phyloP scores from a whole-genome alignment of 768 basidiomycete species.

The Thelephora ganbajun region DNA sequence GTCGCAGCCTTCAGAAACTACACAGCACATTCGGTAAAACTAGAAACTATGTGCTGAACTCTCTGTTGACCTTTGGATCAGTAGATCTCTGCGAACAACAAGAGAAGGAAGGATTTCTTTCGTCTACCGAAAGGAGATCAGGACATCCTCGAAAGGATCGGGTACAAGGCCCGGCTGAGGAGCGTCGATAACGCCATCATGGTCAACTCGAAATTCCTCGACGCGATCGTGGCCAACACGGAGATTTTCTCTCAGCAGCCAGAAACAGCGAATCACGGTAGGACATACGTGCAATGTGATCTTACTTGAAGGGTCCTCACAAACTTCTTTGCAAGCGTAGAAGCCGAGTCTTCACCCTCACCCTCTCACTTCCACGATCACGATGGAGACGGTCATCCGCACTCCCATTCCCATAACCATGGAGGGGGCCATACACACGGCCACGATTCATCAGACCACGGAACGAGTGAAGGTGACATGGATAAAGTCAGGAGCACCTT shows the following conservation, averaged over 20 bases:
- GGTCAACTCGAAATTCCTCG: conserved; percentile 67
- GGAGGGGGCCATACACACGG: conserved; percentile 3
- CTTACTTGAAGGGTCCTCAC: background rate
- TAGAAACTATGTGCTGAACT: background rate
- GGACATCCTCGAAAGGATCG: conserved; percentile 47
- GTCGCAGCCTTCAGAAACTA: conserved; percentile 66
- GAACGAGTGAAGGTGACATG: conserved; percentile 65
- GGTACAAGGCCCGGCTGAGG: conserved; percentile 68
- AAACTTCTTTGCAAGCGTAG: background rate
- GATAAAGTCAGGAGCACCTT: conserved; percentile 87
- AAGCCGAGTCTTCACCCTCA: background rate
- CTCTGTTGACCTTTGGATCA: background rate
- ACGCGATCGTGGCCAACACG: conserved; percentile 60
- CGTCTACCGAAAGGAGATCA: conserved; percentile 57
- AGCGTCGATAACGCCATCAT: conserved; percentile 72
- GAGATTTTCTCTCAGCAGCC: conserved; percentile 60
- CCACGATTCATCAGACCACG: conserved; percentile 9
- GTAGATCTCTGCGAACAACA: conserved; percentile 45
- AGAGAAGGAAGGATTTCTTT: conserved; percentile 66
- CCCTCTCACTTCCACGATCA: background rate
- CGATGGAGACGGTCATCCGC: conserved; percentile 11
- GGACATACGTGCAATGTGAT: conserved; percentile 4
- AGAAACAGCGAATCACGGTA: conserved; percentile 17
- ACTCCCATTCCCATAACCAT: conserved; percentile 14
- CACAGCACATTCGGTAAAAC: conserved; percentile 55